These are phyloP conservation scores for Penicillium cinerascens DNA, from an alignment of 495 filamentous ascomycete genomes.

Conservation along the genomic window DNA sequence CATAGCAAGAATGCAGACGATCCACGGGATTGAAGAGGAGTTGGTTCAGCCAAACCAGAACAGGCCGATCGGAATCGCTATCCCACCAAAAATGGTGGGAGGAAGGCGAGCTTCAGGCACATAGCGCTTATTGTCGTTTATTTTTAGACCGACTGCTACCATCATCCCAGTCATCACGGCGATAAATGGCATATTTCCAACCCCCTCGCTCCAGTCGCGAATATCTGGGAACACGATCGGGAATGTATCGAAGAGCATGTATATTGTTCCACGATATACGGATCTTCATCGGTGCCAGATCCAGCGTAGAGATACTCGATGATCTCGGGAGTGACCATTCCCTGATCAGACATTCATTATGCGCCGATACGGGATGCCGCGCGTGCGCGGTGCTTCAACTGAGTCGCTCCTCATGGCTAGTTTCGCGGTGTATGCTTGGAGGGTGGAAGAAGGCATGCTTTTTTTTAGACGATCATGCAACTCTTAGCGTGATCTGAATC, in stretches of 20 bases:
- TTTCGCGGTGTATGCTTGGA: conserved; percentile 11
- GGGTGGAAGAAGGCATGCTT: conserved; percentile 40
- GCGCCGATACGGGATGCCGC: conserved; percentile 27
- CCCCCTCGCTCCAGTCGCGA: conserved; percentile 63
- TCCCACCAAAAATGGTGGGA: conserved; percentile 27
- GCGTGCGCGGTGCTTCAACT: conserved; percentile 6
- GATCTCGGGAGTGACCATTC: conserved; percentile 39
- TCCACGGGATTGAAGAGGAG: conserved; percentile 58
- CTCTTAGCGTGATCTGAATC: background rate
- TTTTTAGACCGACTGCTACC: conserved; percentile 40
- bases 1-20: conserved; percentile 53
- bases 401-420: background rate
- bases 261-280: conserved; percentile 66
- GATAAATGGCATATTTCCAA: conserved; percentile 65
- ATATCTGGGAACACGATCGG: conserved; percentile 70
- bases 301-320: conserved; percentile 53
- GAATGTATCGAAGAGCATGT: conserved; percentile 71
- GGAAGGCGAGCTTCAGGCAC: conserved; percentile 36
- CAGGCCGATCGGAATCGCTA: conserved; percentile 38
- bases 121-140: conserved; percentile 39
- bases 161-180: conserved; percentile 76
- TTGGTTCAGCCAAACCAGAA: conserved; percentile 65
- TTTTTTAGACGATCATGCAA: background rate
- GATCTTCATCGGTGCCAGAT: conserved; percentile 60
- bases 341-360: conserved; percentile 25